phyloP scores from a whole-genome alignment of 2,329 filamentous ascomycete species.

The Pseudopithomyces chartarum region DNA sequence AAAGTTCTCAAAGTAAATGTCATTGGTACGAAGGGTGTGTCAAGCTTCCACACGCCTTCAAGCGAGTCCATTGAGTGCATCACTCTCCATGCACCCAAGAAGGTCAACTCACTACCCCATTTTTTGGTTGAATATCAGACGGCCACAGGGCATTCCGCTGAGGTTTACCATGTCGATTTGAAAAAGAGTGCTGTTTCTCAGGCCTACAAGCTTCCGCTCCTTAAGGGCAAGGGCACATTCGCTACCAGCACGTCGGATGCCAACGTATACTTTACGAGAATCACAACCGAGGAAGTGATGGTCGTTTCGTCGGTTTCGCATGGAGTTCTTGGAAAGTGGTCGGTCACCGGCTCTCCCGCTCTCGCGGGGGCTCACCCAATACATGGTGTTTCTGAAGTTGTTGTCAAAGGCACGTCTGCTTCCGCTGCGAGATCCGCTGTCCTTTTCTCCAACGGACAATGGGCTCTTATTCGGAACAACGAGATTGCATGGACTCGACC shows the following conservation, averaged over 20 bases:
- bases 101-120: slow-evolving; percentile 74
- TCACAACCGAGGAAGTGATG: slow-evolving; percentile 74
- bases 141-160: slow-evolving; percentile 72
- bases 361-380: slow-evolving; percentile 52
- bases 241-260: slow-evolving; percentile 77
- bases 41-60: slow-evolving; percentile 51
- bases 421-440: slow-evolving; percentile 81
- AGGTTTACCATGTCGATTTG: slow-evolving; percentile 82
- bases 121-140: slow-evolving; percentile 85
- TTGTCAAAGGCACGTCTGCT: slow-evolving; percentile 68
- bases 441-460: slow-evolving; percentile 70
- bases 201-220: slow-evolving; percentile 77
- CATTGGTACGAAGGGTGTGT: slow-evolving; percentile 56
- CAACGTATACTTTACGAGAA: slow-evolving; percentile 87
- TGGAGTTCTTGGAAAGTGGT: slow-evolving; percentile 76
- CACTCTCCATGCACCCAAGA: slow-evolving; percentile 73
- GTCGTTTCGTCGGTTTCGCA: slow-evolving; percentile 79
- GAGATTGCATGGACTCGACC: slow-evolving; percentile 78
- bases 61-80: slow-evolving; percentile 55
- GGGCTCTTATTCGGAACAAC: slow-evolving; percentile 83
- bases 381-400: slow-evolving; percentile 80
- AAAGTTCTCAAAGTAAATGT: slow-evolving; percentile 73
- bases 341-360: slow-evolving; percentile 53
- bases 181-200: slow-evolving; percentile 72
- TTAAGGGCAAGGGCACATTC: slow-evolving; percentile 74